phyloP scores from a whole-genome alignment of 2,329 filamentous ascomycete genomes.

The Penicillium sp. region DNA sequence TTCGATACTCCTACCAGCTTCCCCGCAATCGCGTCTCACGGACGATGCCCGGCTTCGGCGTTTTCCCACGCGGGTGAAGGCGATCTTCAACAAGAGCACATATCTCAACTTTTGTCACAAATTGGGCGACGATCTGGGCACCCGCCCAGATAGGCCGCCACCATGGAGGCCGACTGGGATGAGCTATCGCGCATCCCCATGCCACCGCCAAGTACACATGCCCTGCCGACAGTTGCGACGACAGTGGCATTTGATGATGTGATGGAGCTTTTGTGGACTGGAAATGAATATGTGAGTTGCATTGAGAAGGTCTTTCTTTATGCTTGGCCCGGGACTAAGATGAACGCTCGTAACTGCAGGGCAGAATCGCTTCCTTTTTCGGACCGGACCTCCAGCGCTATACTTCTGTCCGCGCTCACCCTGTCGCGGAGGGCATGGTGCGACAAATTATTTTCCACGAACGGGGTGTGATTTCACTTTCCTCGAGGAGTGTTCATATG shows the following conservation, averaged over 20 bases:
- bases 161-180: constrained; percentile 47
- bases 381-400: constrained; percentile 79
- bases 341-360: constrained; percentile 48
- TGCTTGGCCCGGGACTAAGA: constrained; percentile 10
- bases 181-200: constrained; percentile 77
- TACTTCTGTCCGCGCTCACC: constrained; percentile 80
- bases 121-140: constrained; percentile 2
- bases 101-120: background rate
- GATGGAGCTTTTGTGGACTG: constrained; percentile 88
- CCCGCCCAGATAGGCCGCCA: constrained; percentile 18
- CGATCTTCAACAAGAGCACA: constrained; percentile 7
- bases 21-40: constrained; percentile 35
- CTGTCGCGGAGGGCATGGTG: constrained; percentile 66
- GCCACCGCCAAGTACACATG: constrained; percentile 67
- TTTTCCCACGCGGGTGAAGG: constrained; percentile 31
- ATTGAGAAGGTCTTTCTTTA: background rate
- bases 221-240: constrained; percentile 64
- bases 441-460: constrained; percentile 88
- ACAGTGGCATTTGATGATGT: constrained; percentile 82
- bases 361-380: constrained; percentile 82
- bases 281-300: constrained; percentile 80
- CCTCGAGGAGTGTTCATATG: constrained; percentile 79
- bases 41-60: constrained; percentile 33
- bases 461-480: constrained; percentile 80
- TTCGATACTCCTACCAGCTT: constrained; percentile 17